Conservation (phyloP, 345 rosid genomes). For the Turritis glabra region DNA sequence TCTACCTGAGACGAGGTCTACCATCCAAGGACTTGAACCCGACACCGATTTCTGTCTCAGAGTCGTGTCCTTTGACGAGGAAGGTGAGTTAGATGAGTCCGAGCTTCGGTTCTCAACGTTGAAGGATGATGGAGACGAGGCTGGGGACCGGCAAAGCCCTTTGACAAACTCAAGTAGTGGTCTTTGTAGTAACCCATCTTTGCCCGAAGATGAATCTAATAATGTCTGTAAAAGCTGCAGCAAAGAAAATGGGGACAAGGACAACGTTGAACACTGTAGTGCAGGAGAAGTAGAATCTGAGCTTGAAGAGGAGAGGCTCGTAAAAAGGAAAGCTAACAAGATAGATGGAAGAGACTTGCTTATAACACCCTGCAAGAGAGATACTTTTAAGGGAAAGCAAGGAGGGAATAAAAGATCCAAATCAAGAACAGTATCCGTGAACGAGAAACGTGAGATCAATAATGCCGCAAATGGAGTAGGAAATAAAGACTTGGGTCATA, state of each 20-base stretch:
- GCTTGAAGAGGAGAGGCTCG: conserved; percentile 13
- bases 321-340: conserved; percentile 49
- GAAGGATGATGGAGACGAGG: conserved; percentile 40
- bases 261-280: conserved; percentile 32
- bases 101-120: conserved; percentile 57
- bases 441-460: conserved; percentile 50
- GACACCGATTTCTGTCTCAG: conserved; percentile 64
- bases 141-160: conserved; percentile 57
- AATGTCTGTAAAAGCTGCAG: conserved; percentile 43
- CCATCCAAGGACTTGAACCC: conserved; percentile 61
- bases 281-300: conserved; percentile 35
- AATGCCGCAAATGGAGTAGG: conserved; percentile 45
- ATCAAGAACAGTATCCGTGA: conserved; percentile 46
- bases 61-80: conserved; percentile 50
- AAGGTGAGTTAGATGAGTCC: conserved; percentile 48
- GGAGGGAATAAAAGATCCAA: conserved; percentile 53
- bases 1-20: conserved; percentile 57
- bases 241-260: conserved; percentile 32
- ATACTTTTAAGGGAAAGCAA: conserved; percentile 45
- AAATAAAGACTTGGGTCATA: conserved; percentile 70
- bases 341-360: conserved; percentile 61
- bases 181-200: conserved; percentile 79
- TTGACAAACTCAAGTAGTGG: conserved; percentile 68
- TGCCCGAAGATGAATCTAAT: conserved; percentile 85
- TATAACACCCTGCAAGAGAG: conserved; percentile 78